Base-by-base conservation (phyloP, 768 basidiomycete species). In the Dioszegia aurantiaca region DNA sequence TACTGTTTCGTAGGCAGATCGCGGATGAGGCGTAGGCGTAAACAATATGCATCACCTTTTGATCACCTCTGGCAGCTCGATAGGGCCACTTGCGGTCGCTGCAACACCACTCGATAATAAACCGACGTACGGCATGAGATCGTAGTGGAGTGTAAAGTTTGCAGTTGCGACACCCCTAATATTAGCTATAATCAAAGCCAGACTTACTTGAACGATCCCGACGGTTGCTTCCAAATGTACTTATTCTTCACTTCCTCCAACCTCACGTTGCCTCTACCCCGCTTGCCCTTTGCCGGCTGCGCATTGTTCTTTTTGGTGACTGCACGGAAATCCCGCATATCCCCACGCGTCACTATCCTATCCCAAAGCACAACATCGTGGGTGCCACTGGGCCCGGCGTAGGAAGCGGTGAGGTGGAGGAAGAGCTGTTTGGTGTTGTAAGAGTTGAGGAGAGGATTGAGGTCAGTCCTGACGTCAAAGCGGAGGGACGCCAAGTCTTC, bases 361-460 rank as follows among this genome's bases (percentile, higher is more conserved):
- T 73, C 71, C 71, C 71, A 73, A 2, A 73, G 36, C 3, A 70
- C 71, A 12, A 73, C 71, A 14, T 73, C 66, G 49, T 73, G 71
- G 1, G 30, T 12, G 28, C 46, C 48, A n/a, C 55, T 54, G 12
- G 40, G 51, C n/a, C 67, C 71, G 41, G 48, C 44, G 28, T 70
- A 70, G 4, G 60, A 33, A 16, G 71, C 71, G 11, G 69, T 70
- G 0, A 73, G 57, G 47, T 73, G 68, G 26, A 73, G 55, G 57
- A 73, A 70, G 2, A 73, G 57, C 40, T 73, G 71, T 58, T 73
- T 73, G 23, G 71, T 73, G 47, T 73, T 73, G 57, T 68, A 73
- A 12, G 71, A 70, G 59, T 66, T 68, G 23, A 73, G 62, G 9
- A 73, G 40, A 16, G 68, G 65, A 33, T 63, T 64, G 14, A 73